Percentiles rank a stretch among this genome's conserved stretches.
These are phyloP conservation scores for Talaromyces sp. DNA, from an alignment of 2,329 filamentous ascomycete species.

Conservation along the genomic window DNA sequence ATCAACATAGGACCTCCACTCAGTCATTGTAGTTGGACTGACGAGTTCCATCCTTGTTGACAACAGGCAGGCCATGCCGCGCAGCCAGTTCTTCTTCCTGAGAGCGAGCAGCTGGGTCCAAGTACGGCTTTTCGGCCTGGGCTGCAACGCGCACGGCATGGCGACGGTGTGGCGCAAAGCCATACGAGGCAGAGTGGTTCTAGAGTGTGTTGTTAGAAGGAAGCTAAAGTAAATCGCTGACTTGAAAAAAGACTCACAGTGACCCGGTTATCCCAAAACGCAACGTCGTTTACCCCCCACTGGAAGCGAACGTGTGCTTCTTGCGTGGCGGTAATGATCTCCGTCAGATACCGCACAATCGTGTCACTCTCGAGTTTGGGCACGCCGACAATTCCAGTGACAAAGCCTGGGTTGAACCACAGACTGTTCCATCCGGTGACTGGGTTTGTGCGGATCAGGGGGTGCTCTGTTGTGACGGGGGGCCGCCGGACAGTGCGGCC, in stretches of 20 bases:
- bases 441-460: conserved; percentile 56
- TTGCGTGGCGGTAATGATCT: conserved; percentile 55
- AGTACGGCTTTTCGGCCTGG: conserved; percentile 44
- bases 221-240: too few relatives aligned
- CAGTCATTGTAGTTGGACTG: conserved; percentile 57
- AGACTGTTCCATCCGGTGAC: conserved; percentile 60
- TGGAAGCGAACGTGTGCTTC: conserved; percentile 66
- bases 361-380: conserved; percentile 53
- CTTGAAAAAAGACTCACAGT: conserved; percentile 35
- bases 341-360: conserved; percentile 50
- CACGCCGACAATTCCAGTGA: conserved; percentile 55
- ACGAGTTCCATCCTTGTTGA: conserved; percentile 54
- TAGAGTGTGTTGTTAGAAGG: conserved; percentile 17
- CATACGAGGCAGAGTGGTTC: conserved; percentile 54
- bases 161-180: conserved; percentile 53
- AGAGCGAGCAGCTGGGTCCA: conserved; percentile 42
- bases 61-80: conserved; percentile 45
- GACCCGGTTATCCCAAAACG: conserved; percentile 64
- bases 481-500: conserved; percentile 51
- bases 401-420: conserved; percentile 57
- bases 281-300: conserved; percentile 62
- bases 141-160: conserved; percentile 50
- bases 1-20: background rate
- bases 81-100: conserved; percentile 52
- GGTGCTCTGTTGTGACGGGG: conserved; percentile 52